phyloP scores from a whole-genome alignment of 768 basidiomycete genomes.

The Obba rivulosa region DNA sequence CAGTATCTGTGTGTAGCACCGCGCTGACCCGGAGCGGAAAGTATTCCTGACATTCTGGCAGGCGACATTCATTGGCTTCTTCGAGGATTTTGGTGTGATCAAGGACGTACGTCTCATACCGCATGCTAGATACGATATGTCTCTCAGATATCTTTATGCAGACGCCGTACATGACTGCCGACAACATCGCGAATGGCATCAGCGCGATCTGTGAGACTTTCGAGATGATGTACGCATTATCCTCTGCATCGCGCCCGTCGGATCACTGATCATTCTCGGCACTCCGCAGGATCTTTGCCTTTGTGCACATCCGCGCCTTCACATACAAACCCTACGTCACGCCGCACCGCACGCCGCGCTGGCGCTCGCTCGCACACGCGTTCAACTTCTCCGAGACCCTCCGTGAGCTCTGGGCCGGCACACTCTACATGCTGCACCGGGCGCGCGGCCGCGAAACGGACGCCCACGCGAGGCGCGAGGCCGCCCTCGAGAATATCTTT shows the following conservation, averaged over 20 bases:
- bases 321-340: conserved; percentile 57
- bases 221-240: conserved; percentile 61
- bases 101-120: conserved; percentile 44
- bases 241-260: background rate
- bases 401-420: conserved; percentile 53
- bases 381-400: conserved; percentile 69
- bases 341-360: conserved; percentile 41
- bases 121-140: background rate
- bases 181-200: conserved; percentile 68
- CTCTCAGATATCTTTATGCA: conserved; percentile 18
- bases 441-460: conserved; percentile 52
- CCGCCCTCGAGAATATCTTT: conserved; percentile 30
- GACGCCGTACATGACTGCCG: conserved; percentile 67
- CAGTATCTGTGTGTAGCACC: background rate
- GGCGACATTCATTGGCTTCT: conserved; percentile 49
- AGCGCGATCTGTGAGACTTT: conserved; percentile 63
- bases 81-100: conserved; percentile 54
- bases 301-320: conserved; percentile 70
- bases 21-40: conserved; percentile 4
- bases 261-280: background rate
- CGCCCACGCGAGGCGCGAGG: conserved; percentile 35
- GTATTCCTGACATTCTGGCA: conserved; percentile 82
- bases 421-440: conserved; percentile 51
- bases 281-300: conserved; percentile 54
- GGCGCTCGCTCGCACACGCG: conserved; percentile 55